A percentile compares a stretch with the other conserved stretches of the same genome.
Evolutionary conservation across 805 yeast genomes (phyloP).

Genomic region (Schizosaccharomyces osmophilus): DNA sequence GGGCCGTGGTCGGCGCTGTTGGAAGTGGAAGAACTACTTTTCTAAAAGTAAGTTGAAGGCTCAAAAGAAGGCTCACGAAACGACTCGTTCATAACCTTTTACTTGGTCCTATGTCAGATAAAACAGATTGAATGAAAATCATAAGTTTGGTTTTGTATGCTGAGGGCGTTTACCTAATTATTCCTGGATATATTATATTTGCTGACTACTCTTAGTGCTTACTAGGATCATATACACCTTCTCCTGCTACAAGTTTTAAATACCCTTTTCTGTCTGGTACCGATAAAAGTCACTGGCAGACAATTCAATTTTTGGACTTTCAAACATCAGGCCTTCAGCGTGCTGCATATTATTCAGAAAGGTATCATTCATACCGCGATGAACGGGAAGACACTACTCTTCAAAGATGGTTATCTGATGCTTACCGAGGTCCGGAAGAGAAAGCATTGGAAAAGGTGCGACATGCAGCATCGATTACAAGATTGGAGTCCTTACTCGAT

Average conservation of each 20-base stretch:
- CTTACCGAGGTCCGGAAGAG: not conserved
- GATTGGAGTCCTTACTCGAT: not conserved
- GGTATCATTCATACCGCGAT: not conserved
- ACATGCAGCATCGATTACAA: not conserved
- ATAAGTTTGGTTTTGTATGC: too few species aligned
- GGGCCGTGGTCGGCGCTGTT: conserved; percentile 1
- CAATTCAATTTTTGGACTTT: not conserved
- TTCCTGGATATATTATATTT: not conserved
- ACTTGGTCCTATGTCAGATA: not conserved
- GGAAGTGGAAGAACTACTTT: conserved; percentile 2
- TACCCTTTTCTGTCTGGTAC: not conserved
- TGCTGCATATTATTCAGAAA: conserved; percentile 2
- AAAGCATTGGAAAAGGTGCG: not conserved
- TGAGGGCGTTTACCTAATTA: too few species aligned
- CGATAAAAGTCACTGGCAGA: not conserved
- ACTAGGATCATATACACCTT: not conserved
- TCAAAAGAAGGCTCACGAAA: not conserved
- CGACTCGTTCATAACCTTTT: not conserved
- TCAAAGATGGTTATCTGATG: not conserved
- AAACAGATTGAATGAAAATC: not conserved
- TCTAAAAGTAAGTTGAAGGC: not conserved
- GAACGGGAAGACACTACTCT: not conserved
- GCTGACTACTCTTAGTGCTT: not conserved
- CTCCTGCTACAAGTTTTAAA: not conserved
- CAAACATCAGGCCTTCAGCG: not conserved